phyloP scores from a whole-genome alignment of 305 asterid genomes.

The Solanum chacoense region DNA sequence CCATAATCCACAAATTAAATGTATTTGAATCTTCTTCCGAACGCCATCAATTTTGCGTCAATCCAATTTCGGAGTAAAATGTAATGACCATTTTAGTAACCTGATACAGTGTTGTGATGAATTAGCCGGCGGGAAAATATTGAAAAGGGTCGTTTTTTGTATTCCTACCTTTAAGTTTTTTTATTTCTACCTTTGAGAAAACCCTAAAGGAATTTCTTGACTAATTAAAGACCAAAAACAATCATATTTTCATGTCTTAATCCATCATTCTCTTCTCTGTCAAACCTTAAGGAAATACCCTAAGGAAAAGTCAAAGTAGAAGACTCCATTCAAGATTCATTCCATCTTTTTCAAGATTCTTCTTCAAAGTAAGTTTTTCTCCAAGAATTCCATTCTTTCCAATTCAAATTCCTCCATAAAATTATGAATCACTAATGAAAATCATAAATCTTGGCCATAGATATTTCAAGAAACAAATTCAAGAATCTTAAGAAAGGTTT shows the following conservation, averaged over 20 bases:
- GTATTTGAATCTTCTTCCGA: neutral
- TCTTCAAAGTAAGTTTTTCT: neutral
- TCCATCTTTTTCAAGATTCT: neutral
- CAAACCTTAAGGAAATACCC: neutral
- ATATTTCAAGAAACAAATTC: neutral
- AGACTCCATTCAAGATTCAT: neutral
- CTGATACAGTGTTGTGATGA: neutral
- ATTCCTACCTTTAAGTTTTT: neutral
- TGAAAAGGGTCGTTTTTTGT: neutral
- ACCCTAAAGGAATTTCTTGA: too few species aligned
- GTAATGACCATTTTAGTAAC: neutral
- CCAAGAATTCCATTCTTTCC: neutral
- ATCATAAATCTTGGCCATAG: neutral
- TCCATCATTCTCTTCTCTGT: neutral
- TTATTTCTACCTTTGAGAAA: too few species aligned
- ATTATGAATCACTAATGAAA: neutral
- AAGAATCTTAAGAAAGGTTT: too few species aligned
- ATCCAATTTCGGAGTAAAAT: neutral
- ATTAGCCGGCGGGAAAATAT: neutral
- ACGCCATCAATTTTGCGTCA: neutral
- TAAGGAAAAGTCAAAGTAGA: neutral
- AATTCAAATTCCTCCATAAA: too few species aligned
- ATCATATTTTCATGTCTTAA: too few species aligned
- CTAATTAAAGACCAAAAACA: neutral
- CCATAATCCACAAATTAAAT: too few species aligned